Evolutionary conservation across 805 yeast genomes (phyloP), one percentile per base, ranked within the genome.

Genomic region (Candida pseudoglaebosa): DNA sequence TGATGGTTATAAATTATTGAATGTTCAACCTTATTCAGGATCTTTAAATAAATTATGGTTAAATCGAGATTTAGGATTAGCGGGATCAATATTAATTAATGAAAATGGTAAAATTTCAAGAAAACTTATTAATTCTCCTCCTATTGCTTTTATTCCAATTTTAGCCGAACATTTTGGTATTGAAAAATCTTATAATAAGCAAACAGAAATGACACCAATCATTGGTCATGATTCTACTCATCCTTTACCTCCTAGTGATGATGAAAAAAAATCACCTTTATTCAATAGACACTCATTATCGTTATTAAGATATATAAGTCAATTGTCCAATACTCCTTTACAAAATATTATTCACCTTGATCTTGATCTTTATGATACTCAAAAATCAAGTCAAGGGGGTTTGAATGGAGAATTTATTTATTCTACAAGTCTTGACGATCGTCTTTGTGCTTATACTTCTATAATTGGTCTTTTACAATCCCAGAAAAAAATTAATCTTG

Each of bases 11-110:
- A 60, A 62, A 14, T 38, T 57, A 15, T 50, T 68, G 22, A 71
- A 71, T 1, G 71, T 67, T 10, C 70, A 71, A 6, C 61, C 64
- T 5, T 68, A 68, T 41, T 62, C 70, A 2, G 70, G 71, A 2
- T 47, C 61, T 2, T 49, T 65, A 22, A 56, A 52, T 26, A 49
- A 54, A 24, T 37, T 59, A 4, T 67, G 73, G 72, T 53, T 63
- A 41, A 68, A 65, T 43, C 48, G 74, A 38, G 74, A 68, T 42
- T 58, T 68, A 44, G 72, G 71, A 3, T 45, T 68, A 28, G 72
- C 70, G 4, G 74, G 74, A 6, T 42, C 59, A 12, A 46, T 67
- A 26, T 45, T 65, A 18, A 54, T 59, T 1, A 51, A 50, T 28
- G 52, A 53, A 24, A 43, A 43, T 17, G 62, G 62, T 1, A 50